These are phyloP conservation scores for Candida michaelii DNA, from an alignment of 805 yeast species.

Conservation along the genomic window DNA sequence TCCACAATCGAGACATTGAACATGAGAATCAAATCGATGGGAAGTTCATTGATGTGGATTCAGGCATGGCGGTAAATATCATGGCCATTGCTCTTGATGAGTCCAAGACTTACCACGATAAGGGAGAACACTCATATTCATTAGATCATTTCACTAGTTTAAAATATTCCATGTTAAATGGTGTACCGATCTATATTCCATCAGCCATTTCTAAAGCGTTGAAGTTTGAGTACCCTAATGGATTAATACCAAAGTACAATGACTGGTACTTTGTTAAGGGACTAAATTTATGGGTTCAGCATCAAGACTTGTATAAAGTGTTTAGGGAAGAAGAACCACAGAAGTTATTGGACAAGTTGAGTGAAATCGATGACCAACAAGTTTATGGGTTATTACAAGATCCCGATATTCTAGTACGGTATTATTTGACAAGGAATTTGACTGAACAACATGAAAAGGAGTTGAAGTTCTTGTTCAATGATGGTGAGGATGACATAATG, in stretches of 20 bases:
- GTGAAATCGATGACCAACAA: slow-evolving; percentile 17
- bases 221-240: slow-evolving; percentile 20
- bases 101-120: slow-evolving; percentile 40
- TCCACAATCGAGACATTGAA: slow-evolving; percentile 26
- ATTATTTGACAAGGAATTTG: slow-evolving; percentile 20
- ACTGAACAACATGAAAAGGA: slow-evolving; percentile 22
- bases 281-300: slow-evolving; percentile 19
- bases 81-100: slow-evolving; percentile 38
- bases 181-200: slow-evolving; percentile 32
- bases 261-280: slow-evolving; percentile 19
- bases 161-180: slow-evolving; percentile 51
- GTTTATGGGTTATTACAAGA: slow-evolving; percentile 18
- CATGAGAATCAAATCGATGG: slow-evolving; percentile 35
- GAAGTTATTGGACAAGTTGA: neutral
- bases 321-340: slow-evolving; percentile 13
- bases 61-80: slow-evolving; percentile 59
- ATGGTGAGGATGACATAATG: slow-evolving; percentile 15
- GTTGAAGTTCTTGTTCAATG: slow-evolving; percentile 16
- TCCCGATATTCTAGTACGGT: slow-evolving; percentile 20
- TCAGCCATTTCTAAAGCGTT: slow-evolving; percentile 17
- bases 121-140: slow-evolving; percentile 56
- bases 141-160: slow-evolving; percentile 52
- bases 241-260: slow-evolving; percentile 17
- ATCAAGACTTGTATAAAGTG: slow-evolving; percentile 12
- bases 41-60: slow-evolving; percentile 57